These are phyloP conservation scores for Fusarium transvaalense DNA, from an alignment of 2,329 filamentous ascomycete genomes.

Conservation along the genomic window DNA sequence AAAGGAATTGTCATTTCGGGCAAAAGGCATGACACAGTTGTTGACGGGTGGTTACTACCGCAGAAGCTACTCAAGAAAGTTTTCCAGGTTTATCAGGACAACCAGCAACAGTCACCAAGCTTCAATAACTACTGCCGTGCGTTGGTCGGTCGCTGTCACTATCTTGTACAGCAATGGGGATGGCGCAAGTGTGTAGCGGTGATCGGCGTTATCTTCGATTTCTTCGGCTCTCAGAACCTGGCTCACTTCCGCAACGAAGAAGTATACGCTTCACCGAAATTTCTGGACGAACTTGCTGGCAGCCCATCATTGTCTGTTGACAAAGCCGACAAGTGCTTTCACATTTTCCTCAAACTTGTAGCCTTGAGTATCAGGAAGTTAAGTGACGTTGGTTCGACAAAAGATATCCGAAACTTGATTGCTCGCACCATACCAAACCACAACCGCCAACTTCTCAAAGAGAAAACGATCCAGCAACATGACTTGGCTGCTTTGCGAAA, in stretches of 20 bases:
- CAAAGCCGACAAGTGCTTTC: conserved; percentile 72
- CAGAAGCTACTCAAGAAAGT: conserved; percentile 69
- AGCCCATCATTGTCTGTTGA: conserved; percentile 63
- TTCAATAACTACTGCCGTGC: conserved; percentile 76
- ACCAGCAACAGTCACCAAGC: conserved; percentile 66
- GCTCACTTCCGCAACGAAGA: conserved; percentile 75
- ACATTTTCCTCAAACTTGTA: conserved; percentile 75
- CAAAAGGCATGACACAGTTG: conserved; percentile 46
- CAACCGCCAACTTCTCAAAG: conserved; percentile 72
- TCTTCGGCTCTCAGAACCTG: conserved; percentile 73
- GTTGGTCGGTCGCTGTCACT: conserved; percentile 71
- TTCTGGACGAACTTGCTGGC: conserved; percentile 67
- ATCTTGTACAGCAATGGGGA: conserved; percentile 73
- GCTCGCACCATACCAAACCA: conserved; percentile 75
- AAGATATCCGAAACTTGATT: conserved; percentile 72
- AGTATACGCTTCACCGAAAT: conserved; percentile 69
- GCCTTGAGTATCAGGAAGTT: conserved; percentile 68
- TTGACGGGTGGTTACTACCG: conserved; percentile 71
- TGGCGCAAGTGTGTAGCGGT: conserved; percentile 71
- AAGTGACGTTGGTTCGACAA: conserved; percentile 60
- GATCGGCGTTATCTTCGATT: conserved; percentile 74
- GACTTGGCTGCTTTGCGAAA: conserved; percentile 75
- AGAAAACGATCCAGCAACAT: conserved; percentile 69
- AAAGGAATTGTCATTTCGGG: conserved; percentile 61
- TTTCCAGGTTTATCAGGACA: conserved; percentile 69